Conservation (phyloP, 257 asterid genomes). For the Ocimum tenuiflorum region DNA sequence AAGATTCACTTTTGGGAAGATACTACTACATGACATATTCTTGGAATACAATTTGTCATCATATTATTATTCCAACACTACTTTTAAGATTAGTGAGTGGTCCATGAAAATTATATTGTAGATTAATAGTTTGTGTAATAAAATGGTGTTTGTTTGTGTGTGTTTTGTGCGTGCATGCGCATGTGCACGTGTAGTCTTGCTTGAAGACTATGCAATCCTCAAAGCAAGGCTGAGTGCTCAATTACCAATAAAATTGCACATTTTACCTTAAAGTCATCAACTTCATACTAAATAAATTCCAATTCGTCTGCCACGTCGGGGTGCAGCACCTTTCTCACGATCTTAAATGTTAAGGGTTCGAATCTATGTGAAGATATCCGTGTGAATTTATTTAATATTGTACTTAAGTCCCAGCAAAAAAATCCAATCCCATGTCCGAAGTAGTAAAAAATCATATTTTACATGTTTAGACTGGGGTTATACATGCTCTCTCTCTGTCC, state of each 20-base stretch:
- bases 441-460: too few relatives aligned
- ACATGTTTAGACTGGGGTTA: too few relatives aligned
- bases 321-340: too few relatives aligned
- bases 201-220: conserved; percentile 31
- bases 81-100: conserved; percentile 35
- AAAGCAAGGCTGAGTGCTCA: too few relatives aligned
- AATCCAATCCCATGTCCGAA: too few relatives aligned
- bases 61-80: conserved; percentile 20
- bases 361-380: too few relatives aligned
- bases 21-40: too few relatives aligned
- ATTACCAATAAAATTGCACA: conserved; percentile 22
- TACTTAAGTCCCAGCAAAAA: too few relatives aligned
- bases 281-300: not conserved
- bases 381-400: too few relatives aligned
- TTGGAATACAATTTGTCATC: conserved; percentile 4
- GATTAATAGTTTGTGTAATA: conserved; percentile 6
- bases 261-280: conserved; percentile 20
- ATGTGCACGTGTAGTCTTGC: conserved; percentile 35
- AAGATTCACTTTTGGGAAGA: not conserved
- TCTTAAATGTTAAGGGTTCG: too few relatives aligned
- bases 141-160: conserved; percentile 7
- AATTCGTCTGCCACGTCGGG: too few relatives aligned
- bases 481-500: too few relatives aligned
- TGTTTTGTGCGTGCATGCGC: conserved; percentile 21
- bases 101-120: conserved; percentile 15